Base-by-base conservation (phyloP, 108 stramenopile species). In the Schizochytrium sp. region DNA sequence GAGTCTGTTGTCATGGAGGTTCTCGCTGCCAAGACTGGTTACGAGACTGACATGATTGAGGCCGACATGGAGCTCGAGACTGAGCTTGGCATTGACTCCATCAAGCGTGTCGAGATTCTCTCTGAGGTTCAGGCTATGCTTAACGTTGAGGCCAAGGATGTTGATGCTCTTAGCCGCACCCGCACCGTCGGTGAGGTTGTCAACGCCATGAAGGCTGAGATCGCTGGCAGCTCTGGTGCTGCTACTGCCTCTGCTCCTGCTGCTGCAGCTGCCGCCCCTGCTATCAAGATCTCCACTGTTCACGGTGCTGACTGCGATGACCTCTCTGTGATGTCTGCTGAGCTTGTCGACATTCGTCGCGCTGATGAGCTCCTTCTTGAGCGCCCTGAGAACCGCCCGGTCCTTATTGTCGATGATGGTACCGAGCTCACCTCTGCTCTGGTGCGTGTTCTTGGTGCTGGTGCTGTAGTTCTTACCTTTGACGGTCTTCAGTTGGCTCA, bases 31-130 rank as follows among this genome's bases (percentile, higher is more conserved):
- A 69, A 69, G 64, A 69, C 64, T 15, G 64, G 64, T 42, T 69
- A 69, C 64, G 64, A 69, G 64, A 69, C 64, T 1, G 64, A 69
- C 64, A 69, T 69, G 64, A 69, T 69, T 42, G 64, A 69, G 64
- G 12, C 64, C 64, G 64, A 69, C 64, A 69, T 69, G 64, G 64
- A 69, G 64, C 64, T 69, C 64, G 64, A 69, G 64, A 69, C 64
- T 1, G 64, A 69, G 64, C 64, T 69, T 42, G 64, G 64, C 15
- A 69, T 69, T 69, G 64, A 69, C 64, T 69, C 64, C 2, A 69
- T 69, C 64, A 69, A 69, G 64, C 64, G 64, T 15, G 64, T 69
- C 64, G 64, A 69, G 64, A 69, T 69, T 1, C 64, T 69, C 12
- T 69, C 64, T 42, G 64, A 69, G 64, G 64, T 69, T 1, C 64